These are phyloP conservation scores for Talaromyces sp. DNA, from an alignment of 2,329 filamentous ascomycete genomes.

Conservation along the genomic window DNA sequence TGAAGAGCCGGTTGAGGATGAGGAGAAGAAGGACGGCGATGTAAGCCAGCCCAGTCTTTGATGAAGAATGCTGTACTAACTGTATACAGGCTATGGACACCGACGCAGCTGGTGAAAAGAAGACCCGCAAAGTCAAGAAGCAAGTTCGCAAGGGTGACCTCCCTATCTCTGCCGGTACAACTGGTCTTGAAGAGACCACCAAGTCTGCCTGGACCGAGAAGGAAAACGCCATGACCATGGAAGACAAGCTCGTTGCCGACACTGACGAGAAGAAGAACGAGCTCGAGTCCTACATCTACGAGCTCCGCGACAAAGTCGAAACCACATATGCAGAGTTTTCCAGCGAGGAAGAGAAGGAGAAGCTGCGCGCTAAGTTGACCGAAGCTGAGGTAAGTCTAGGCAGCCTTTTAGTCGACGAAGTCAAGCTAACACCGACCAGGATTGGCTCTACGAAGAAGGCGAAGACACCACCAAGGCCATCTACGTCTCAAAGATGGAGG, in stretches of 20 bases:
- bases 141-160: conserved; percentile 96
- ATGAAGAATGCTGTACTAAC: conserved; percentile 21
- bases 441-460: conserved; percentile 97
- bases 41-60: conserved; percentile 31
- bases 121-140: conserved; percentile 98
- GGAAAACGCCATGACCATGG: conserved; percentile 89
- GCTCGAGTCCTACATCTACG: conserved; percentile 96
- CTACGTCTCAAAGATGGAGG: conserved; percentile 92
- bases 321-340: conserved; percentile 85
- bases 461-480: conserved; percentile 91
- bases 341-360: conserved; percentile 86
- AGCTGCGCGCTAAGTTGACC: conserved; percentile 78
- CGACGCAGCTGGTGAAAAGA: conserved; percentile 65
- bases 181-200: conserved; percentile 66
- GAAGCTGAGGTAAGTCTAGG: conserved; percentile 69
- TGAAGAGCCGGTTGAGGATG: conserved; percentile 78
- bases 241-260: conserved; percentile 96
- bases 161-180: conserved; percentile 77
- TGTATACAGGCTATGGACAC: conserved; percentile 74
- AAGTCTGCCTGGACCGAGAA: conserved; percentile 72
- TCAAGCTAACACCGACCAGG: conserved; percentile 52
- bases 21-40: conserved; percentile 61
- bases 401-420: background rate
- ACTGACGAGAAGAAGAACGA: conserved; percentile 99
- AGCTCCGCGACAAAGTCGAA: conserved; percentile 91